Evolutionary conservation across 1,284 basidiomycete genomes (phyloP).

Genomic region (Cutaneotrichosporon curvatum): DNA sequence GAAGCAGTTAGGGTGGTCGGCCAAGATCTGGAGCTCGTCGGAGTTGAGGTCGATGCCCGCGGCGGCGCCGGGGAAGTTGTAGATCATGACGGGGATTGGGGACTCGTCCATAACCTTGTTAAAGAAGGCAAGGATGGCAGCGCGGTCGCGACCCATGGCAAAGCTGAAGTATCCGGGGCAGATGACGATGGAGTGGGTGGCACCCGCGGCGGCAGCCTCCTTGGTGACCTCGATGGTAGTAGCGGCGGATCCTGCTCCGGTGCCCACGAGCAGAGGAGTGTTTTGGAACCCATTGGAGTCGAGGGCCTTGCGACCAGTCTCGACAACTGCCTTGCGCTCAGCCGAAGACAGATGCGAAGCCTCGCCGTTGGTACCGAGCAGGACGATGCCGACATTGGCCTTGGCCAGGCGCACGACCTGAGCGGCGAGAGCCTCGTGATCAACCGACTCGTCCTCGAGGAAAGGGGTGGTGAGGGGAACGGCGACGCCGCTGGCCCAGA

Average conservation of each 20-base stretch:
- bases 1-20: slow-evolving; percentile 77
- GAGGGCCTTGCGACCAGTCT: slow-evolving; percentile 63
- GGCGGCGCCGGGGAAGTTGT: slow-evolving; percentile 75
- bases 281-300: slow-evolving; percentile 63
- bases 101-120: slow-evolving; percentile 68
- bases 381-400: slow-evolving; percentile 47
- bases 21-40: slow-evolving; percentile 64
- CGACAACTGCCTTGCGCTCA: slow-evolving; percentile 61
- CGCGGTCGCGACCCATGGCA: slow-evolving; percentile 46
- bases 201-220: slow-evolving; percentile 74
- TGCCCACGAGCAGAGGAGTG: slow-evolving; percentile 72
- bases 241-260: slow-evolving; percentile 69
- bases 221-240: slow-evolving; percentile 72
- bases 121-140: slow-evolving; percentile 48
- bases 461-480: slow-evolving; percentile 50
- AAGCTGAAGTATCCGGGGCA: slow-evolving; percentile 49
- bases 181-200: slow-evolving; percentile 55
- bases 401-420: slow-evolving; percentile 47
- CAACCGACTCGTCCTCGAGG: slow-evolving; percentile 41
- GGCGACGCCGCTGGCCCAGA: slow-evolving; percentile 41
- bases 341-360: slow-evolving; percentile 59
- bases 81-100: slow-evolving; percentile 78
- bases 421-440: slow-evolving; percentile 43
- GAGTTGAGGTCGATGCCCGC: slow-evolving; percentile 81
- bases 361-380: slow-evolving; percentile 49